phyloP scores from a whole-genome alignment of 768 basidiomycete genomes.

The Collybia nuda region DNA sequence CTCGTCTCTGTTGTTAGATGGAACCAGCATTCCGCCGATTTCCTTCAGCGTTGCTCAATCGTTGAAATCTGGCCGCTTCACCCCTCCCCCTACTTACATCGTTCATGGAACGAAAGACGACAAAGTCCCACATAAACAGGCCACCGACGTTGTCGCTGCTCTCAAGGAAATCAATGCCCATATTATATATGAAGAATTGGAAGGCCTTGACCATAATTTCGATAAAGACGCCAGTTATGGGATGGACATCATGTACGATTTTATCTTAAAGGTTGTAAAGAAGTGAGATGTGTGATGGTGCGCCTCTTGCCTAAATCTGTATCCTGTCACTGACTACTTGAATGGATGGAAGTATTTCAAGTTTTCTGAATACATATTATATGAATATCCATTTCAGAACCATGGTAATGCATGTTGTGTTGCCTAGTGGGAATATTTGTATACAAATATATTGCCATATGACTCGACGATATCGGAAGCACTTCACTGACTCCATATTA shows the following conservation, averaged over 20 bases:
- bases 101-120: constrained; percentile 34
- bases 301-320: too few species aligned
- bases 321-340: too few species aligned
- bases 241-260: constrained; percentile 36
- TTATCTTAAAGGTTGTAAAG: constrained; percentile 19
- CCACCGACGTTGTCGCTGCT: constrained; percentile 30
- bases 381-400: too few species aligned
- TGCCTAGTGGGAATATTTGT: too few species aligned
- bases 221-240: constrained; percentile 26
- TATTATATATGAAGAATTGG: constrained; percentile 32
- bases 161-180: constrained; percentile 18
- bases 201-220: constrained; percentile 32
- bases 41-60: constrained; percentile 28
- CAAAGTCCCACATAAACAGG: constrained; percentile 32
- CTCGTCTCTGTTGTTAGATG: constrained; percentile 17
- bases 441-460: too few species aligned
- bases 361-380: too few species aligned
- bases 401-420: too few species aligned
- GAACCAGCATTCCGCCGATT: constrained; percentile 26
- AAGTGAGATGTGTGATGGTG: too few species aligned
- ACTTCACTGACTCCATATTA: too few species aligned
- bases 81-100: constrained; percentile 30
- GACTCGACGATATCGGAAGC: too few species aligned
- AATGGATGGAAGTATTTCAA: too few species aligned
- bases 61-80: constrained; percentile 22